A percentile compares a stretch with the other conserved stretches of the same genome.
phyloP scores from a whole-genome alignment of 2,329 filamentous ascomycete genomes.

The Fusarium veterinarium region DNA sequence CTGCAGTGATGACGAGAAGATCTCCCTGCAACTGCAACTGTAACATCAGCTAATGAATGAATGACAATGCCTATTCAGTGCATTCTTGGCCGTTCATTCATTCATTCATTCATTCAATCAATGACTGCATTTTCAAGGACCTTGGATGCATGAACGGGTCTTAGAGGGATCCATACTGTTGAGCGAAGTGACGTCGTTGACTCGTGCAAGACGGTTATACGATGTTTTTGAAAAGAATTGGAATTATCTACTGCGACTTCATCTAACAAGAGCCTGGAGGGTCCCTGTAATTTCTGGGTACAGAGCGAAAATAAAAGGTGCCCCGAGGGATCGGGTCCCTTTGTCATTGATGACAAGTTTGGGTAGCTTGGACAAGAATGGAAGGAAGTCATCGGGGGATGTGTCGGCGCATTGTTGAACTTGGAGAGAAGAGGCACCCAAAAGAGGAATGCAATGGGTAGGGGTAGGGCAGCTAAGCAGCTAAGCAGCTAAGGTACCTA shows the following conservation, averaged over 20 bases:
- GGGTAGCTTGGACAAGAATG: slow-evolving; percentile 1
- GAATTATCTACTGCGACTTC: not conserved
- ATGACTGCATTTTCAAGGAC: not conserved
- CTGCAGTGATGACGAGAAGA: slow-evolving; percentile 15
- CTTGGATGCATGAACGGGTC: slow-evolving; percentile 8
- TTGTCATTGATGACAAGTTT: slow-evolving; percentile 13
- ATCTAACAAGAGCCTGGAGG: not conserved
- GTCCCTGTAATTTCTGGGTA: not conserved
- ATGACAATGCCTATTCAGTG: not conserved
- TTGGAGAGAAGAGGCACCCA: slow-evolving; percentile 2
- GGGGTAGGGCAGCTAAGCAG: not conserved
- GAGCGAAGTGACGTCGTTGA: slow-evolving; percentile 35
- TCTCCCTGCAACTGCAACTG: slow-evolving; percentile 9
- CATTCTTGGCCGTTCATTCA: not conserved
- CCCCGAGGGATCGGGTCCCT: slow-evolving; percentile 24
- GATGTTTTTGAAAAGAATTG: not conserved
- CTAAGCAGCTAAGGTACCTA: no score
- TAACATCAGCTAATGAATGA: not conserved
- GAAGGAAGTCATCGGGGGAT: slow-evolving; percentile 3
- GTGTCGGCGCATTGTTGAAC: slow-evolving; percentile 14
- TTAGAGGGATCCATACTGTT: slow-evolving; percentile 14
- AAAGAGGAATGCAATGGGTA: slow-evolving; percentile 15
- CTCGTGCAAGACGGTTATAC: slow-evolving; percentile 6
- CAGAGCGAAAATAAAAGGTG: not conserved
- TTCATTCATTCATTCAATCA: not conserved